Base-by-base conservation (phyloP, 1,284 basidiomycete species). In the Malassezia cuniculi region DNA sequence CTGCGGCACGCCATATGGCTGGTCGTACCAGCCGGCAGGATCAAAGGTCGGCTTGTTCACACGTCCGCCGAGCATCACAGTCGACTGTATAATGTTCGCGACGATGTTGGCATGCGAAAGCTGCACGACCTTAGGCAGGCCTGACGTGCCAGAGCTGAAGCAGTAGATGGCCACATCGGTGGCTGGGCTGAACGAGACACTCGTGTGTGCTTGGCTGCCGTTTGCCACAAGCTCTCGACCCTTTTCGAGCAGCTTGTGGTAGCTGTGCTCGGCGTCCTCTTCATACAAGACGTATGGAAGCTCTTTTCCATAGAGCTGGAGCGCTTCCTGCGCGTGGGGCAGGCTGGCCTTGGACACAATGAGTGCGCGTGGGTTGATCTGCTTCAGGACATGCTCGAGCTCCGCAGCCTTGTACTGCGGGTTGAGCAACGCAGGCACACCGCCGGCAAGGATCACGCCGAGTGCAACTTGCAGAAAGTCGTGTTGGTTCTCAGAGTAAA, bases 131-230 rank as follows among this genome's bases (percentile, higher is more conserved):
- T 66, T 66, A 27, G 62, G 62, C 9, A 50, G 39, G 10, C 60
- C 62, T 3, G 62, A 61, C 8, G 62, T 64, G 28, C 62, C 62
- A 3, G 62, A 66, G 19, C 52, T 55, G 38, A 61, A 61, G 37
- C 60, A 64, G 27, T 46, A 55, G 21, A 61, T 43, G 16, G 58
- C 58, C 15, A 51, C 49, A 32, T 57, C 51, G 16, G 34, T 37
- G 18, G 39, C 36, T 9, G 52, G 53, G 36, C 50, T 43, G 34
- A 53, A 17, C 27, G 45, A 20, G 22, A 55, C 49, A 32, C 41
- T 36, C 28, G 55, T 49, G 18, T 49, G 41, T 28, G 45, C 36
- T 36, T 37, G 10, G 32, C 46, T 39, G 33, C 51, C 18, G 34
- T 44, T 26, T 42, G 31, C 31, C 45, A 39, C 29, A 46, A 42